Percentiles rank a stretch among this genome's conserved stretches.
Conservation (phyloP, 352 stramenopile genomes). For the Globisporangium radiosum region DNA sequence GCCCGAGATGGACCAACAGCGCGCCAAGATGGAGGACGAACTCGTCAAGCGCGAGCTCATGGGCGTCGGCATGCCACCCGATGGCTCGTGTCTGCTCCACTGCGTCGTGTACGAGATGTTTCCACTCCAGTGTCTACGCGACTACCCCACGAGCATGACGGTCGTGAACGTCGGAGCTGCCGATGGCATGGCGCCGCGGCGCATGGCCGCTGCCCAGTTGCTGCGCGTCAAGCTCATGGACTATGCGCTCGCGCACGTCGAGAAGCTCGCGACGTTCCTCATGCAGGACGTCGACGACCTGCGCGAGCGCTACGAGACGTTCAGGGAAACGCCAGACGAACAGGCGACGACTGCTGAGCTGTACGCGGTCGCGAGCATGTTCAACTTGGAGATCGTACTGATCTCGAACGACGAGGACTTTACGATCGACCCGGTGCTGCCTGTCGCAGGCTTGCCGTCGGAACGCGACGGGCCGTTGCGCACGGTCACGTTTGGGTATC, state of each 20-base stretch:
- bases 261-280: slow-evolving; percentile 48
- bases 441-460: slow-evolving; percentile 46
- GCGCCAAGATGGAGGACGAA: slow-evolving; percentile 71
- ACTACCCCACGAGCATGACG: slow-evolving; percentile 67
- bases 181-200: slow-evolving; percentile 67
- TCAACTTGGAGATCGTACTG: slow-evolving; percentile 74
- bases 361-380: slow-evolving; percentile 75
- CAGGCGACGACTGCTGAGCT: slow-evolving; percentile 75
- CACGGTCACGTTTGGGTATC: slow-evolving; percentile 68
- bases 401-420: slow-evolving; percentile 81
- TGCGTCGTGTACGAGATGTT: slow-evolving; percentile 86
- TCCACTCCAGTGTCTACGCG: slow-evolving; percentile 61
- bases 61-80: slow-evolving; percentile 74
- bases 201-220: slow-evolving; percentile 55
- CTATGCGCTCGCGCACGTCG: slow-evolving; percentile 63
- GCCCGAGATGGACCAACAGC: slow-evolving; percentile 65
- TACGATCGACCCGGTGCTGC: slow-evolving; percentile 72
- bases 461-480: slow-evolving; percentile 44
- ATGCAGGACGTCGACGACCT: slow-evolving; percentile 73
- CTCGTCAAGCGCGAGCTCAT: slow-evolving; percentile 52
- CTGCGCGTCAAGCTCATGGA: slow-evolving; percentile 67
- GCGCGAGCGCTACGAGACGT: slow-evolving; percentile 61
- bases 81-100: slow-evolving; percentile 77
- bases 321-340: slow-evolving; percentile 62
- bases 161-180: slow-evolving; percentile 77